Base-by-base conservation (phyloP, 495 filamentous ascomycete species). In the Aspergillus sparsus region DNA sequence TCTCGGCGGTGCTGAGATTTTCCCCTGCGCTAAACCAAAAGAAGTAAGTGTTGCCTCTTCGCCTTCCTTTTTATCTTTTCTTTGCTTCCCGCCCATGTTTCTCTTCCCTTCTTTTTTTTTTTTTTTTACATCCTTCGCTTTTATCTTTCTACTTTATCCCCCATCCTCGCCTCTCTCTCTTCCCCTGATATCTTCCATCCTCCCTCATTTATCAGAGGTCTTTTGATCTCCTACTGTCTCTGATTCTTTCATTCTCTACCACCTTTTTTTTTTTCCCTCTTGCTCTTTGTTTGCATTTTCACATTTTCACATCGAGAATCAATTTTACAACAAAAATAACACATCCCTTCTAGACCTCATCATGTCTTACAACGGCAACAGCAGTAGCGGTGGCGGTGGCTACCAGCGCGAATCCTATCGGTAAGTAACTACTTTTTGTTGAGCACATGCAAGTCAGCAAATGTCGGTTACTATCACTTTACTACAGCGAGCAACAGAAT, bases 291-390 rank as follows among this genome's bases (percentile, higher is more conserved):
- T n/a, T n/a, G n/a, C n/a, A n/a, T n/a, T n/a, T n/a, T n/a, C n/a
- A n/a, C 15, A 34, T 49, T 53, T 60, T 59, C 42, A 52, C 52
- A 27, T 47, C 49, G 42, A 57, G 31, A 44, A 49, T 21, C 36
- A 57, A 18, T 57, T 59, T 51, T 32, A 47, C 21, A 41, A 55
- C 35, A 59, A 61, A 31, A 45, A 53, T 60, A 72, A 61, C 68
- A 66, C 45, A 62, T 68, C 52, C 32, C 66, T 12, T 68, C 66
- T 56, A 66, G 61, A 70, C 52, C 49, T 62, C 68, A 76, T 65
- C 69, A 87, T 90, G 88, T 90, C 87, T 77, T 91, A 89, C 84
- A 85, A 63, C 62, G 55, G 55, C 60, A 54, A 18, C 44, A 18
- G 49, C 32, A 36, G 49, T 21, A 39, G 54, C 54, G 42, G 61